These are phyloP conservation scores for Mortierella sp. DNA, from an alignment of 371 early-diverging fungal genomes.

Conservation along the genomic window DNA sequence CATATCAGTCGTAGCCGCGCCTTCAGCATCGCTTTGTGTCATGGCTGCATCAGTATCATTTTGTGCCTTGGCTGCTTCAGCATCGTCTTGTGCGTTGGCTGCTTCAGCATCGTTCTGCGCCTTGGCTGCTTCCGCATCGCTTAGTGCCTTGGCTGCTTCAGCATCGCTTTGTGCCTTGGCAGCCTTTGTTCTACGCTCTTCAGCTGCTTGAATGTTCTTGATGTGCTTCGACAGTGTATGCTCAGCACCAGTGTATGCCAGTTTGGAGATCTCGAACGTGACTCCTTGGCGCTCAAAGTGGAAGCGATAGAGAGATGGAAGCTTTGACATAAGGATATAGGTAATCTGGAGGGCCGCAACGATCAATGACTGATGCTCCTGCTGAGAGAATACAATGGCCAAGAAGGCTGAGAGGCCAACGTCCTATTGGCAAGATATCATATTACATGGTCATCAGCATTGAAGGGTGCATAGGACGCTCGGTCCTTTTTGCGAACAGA, in stretches of 20 bases:
- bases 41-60: too few relatives aligned
- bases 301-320: conserved; percentile 63
- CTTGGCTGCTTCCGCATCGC: background rate
- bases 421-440: conserved; percentile 20
- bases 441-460: background rate
- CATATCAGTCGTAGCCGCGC: background rate
- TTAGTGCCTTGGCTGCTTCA: background rate
- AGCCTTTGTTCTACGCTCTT: background rate
- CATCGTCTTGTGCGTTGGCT: too few relatives aligned
- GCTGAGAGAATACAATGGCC: conserved; percentile 67
- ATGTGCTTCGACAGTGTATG: conserved; percentile 19
- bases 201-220: background rate
- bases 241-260: conserved; percentile 52
- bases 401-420: conserved; percentile 68
- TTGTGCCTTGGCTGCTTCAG: too few relatives aligned
- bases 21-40: background rate
- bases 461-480: too few relatives aligned
- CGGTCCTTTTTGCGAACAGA: background rate
- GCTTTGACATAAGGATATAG: conserved; percentile 64
- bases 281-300: conserved; percentile 76
- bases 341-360: conserved; percentile 68
- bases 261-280: conserved; percentile 62
- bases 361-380: conserved; percentile 65
- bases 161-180: background rate
- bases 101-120: too few relatives aligned